These are phyloP conservation scores for Lachancea quebecensis DNA, from an alignment of 805 yeast genomes.

Conservation along the genomic window DNA sequence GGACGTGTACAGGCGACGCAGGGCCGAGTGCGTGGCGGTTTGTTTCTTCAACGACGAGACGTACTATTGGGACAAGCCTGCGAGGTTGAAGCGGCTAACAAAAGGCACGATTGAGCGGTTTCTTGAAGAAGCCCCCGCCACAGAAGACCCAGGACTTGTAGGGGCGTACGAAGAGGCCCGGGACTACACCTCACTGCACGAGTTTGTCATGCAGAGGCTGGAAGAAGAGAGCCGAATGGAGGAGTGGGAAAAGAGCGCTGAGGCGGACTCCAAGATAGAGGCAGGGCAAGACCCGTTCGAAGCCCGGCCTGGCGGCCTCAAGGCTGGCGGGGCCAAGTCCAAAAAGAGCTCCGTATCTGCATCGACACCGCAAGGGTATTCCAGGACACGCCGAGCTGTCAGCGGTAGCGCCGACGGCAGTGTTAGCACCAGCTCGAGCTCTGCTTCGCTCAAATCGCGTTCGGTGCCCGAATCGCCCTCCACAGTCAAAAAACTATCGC, in stretches of 20 bases:
- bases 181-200: constrained; percentile 17
- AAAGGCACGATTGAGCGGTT: constrained; percentile 13
- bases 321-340: constrained; percentile 1
- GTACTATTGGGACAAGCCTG: constrained; percentile 31
- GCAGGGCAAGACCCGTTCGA: constrained; percentile 28
- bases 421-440: neutral
- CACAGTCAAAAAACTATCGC: neutral
- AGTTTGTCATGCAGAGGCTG: constrained; percentile 21
- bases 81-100: constrained; percentile 17
- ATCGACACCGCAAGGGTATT: neutral
- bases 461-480: neutral
- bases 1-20: constrained; percentile 25
- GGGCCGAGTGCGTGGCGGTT: constrained; percentile 23
- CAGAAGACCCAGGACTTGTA: constrained; percentile 16
- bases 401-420: neutral
- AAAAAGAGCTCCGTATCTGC: constrained; percentile 2
- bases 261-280: constrained; percentile 11
- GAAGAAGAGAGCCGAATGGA: constrained; percentile 20
- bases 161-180: constrained; percentile 28
- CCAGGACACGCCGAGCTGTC: neutral
- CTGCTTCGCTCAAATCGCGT: neutral
- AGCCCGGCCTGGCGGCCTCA: neutral
- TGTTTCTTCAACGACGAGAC: constrained; percentile 33
- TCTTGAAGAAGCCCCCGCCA: constrained; percentile 11
- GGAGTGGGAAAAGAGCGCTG: constrained; percentile 16